Conservation (phyloP, 202 grass and related monocot genomes). For the Hordeum pubiflorum region DNA sequence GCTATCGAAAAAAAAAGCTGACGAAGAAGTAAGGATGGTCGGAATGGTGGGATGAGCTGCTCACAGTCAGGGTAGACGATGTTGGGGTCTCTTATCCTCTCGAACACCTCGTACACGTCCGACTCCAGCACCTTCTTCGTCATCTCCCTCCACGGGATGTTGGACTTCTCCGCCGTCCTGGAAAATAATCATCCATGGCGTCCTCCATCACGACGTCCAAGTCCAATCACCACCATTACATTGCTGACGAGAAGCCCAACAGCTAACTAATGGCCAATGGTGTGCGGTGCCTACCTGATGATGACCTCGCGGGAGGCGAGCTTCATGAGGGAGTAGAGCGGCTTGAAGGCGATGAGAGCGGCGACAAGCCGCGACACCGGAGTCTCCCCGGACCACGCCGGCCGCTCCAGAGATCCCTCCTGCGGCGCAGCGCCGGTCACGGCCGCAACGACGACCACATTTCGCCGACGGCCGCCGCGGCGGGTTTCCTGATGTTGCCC, state of each 20-base stretch:
- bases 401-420: conserved; percentile 53
- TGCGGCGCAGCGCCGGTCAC: conserved; percentile 21
- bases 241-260: background rate
- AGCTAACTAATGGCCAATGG: background rate
- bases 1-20: background rate
- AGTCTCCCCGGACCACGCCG: conserved; percentile 61
- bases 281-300: conserved; percentile 40
- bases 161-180: conserved; percentile 78
- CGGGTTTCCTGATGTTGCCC: background rate
- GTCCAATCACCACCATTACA: background rate
- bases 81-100: conserved; percentile 49
- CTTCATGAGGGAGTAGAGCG: conserved; percentile 79
- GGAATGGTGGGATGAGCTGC: background rate
- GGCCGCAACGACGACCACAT: background rate
- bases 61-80: conserved; percentile 75
- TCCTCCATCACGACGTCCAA: background rate
- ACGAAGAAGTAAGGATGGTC: background rate
- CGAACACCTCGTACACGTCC: conserved; percentile 62
- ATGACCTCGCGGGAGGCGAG: conserved; percentile 63
- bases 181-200: background rate
- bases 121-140: conserved; percentile 65
- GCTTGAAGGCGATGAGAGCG: conserved; percentile 76
- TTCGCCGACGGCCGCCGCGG: background rate
- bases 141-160: conserved; percentile 86
- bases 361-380: conserved; percentile 55